Evolutionary conservation across 441 rosid genomes (phyloP), one percentile per base, ranked within the genome.

Genomic region (Pelargonium cotyledonis): DNA sequence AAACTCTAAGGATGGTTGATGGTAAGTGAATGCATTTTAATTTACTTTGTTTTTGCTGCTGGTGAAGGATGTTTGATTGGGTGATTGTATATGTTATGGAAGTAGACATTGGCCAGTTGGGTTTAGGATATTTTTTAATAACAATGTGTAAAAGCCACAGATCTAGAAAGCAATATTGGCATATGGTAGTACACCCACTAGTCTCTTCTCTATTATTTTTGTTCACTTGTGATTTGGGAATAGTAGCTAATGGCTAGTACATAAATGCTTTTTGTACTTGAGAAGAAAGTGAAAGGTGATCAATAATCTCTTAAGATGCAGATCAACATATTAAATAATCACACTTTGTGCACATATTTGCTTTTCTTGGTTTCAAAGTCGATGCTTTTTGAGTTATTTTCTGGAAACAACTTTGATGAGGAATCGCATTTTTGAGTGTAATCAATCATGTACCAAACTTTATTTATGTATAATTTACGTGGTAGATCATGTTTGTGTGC

Each of bases 101-200:
- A 19, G 8, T 7, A 58, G 63, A 58, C 29, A 58, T 58, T 55
- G 62, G 12, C 26, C 62, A n/a, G 8, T 57, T 18, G 62, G 62
- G 62, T 57, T 58, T 8, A 58, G 63, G 63, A 58, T 58, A 53
- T 53, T 5, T 53, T 53, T 53, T 18, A 49, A 53, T n/a, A 53
- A 53, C 21, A 53, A 53, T 53, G 21, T 53, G 29, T 1, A 58
- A 58, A 58, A 58, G 23, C 63, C 21, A 58, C 14, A 21, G 63
- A 58, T 38, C 43, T 58, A 58, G 8, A 58, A 21, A 58, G 63
- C 31, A 21, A 58, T 58, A 58, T 9, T 14, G 63, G 63, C 31
- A 58, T 38, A 38, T 58, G 63, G 12, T 58, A 58, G 63, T 58
- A 58, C 63, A 58, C 63, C 63, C 63, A 58, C 63, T 58, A 19